These are phyloP conservation scores for Moniliella sp. DNA, from an alignment of 1,284 basidiomycete genomes.

Conservation along the genomic window DNA sequence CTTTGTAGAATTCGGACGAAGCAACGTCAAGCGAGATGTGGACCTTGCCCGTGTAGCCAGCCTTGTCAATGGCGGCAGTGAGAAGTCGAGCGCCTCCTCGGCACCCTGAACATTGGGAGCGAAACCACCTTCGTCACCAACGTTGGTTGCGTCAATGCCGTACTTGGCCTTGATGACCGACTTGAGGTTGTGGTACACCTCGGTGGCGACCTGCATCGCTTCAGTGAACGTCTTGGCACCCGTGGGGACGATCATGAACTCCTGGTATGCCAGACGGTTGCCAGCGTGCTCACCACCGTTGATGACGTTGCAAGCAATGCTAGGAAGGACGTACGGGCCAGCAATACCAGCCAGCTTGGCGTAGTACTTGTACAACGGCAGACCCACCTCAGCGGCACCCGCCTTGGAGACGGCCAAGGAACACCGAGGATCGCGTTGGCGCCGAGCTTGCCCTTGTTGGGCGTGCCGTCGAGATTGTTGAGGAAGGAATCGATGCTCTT, in stretches of 20 bases:
- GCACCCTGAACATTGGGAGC: slow-evolving; percentile 92
- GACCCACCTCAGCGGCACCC: slow-evolving; percentile 48
- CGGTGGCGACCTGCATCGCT: slow-evolving; percentile 92
- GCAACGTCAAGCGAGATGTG: slow-evolving; percentile 97
- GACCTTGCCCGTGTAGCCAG: slow-evolving; percentile 93
- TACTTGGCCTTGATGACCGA: slow-evolving; percentile 98
- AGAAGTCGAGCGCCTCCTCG: slow-evolving; percentile 94
- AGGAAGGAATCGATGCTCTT: slow-evolving; percentile 94
- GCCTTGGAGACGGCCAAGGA: slow-evolving; percentile 88
- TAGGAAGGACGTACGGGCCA: slow-evolving; percentile 54
- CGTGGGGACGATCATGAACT: slow-evolving; percentile 97
- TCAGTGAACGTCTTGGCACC: slow-evolving; percentile 95
- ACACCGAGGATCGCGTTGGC: slow-evolving; percentile 98
- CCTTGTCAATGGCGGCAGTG: slow-evolving; percentile 82
- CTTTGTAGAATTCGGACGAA: slow-evolving; percentile 99
- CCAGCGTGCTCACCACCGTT: slow-evolving; percentile 99
- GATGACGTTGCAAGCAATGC: slow-evolving; percentile 80
- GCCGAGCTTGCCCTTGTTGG: slow-evolving; percentile 98
- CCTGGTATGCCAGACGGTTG: slow-evolving; percentile 64
- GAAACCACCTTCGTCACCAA: slow-evolving; percentile 98
- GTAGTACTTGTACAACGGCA: slow-evolving; percentile 89
- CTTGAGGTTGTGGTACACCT: slow-evolving; percentile 95
- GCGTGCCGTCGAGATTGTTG: slow-evolving; percentile 87
- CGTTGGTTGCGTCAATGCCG: slow-evolving; percentile 96
- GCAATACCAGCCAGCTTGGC: slow-evolving; percentile 82